Conservation (phyloP, 768 basidiomycete genomes). For the Galerina sulciceps region DNA sequence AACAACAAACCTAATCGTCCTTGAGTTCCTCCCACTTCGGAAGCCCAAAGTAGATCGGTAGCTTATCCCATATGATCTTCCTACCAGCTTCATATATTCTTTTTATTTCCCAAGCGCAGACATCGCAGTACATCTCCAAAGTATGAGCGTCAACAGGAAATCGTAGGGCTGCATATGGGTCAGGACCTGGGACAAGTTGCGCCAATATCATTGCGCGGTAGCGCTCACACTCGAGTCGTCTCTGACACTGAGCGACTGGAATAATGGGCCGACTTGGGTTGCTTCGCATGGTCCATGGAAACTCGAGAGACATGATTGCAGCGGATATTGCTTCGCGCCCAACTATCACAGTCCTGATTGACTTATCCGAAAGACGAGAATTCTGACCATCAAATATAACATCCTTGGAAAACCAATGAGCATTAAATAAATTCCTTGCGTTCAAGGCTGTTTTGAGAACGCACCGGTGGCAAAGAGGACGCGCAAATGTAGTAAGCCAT, state of each 20-base stretch:
- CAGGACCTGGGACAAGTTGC: no score
- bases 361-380: background rate
- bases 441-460: background rate
- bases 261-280: no score
- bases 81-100: background rate
- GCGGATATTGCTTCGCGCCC: no score
- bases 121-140: background rate
- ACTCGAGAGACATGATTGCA: no score
- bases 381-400: background rate
- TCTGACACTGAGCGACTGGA: no score
- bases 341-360: no score
- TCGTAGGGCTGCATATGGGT: no score
- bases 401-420: background rate
- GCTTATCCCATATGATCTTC: background rate
- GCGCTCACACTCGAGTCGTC: no score
- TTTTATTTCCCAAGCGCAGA: background rate
- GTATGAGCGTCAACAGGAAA: no score
- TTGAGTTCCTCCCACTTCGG: background rate
- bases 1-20: background rate
- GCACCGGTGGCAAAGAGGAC: background rate
- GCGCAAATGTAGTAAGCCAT: background rate
- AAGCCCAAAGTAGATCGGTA: slow-evolving; percentile 1
- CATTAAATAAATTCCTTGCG: background rate
- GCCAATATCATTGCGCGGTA: no score
- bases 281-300: no score